phyloP scores from a whole-genome alignment of 331 rosid species.

The Pyracantha coccinea region DNA sequence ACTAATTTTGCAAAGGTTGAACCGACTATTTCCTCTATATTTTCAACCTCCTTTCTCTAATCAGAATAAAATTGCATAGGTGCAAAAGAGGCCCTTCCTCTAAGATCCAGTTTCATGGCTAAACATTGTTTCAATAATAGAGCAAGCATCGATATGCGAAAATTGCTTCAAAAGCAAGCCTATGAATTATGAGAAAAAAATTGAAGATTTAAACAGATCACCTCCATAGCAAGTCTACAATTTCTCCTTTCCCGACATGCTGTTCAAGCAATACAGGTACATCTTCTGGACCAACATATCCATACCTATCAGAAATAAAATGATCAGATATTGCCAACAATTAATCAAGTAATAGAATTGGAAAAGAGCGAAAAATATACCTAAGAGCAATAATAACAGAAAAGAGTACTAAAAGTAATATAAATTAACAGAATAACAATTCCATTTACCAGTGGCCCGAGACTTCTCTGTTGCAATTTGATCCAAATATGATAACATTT shows the following conservation, averaged over 20 bases:
- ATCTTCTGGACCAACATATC: slow-evolving; percentile 85
- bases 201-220: slow-evolving; percentile 10
- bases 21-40: not conserved
- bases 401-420: not conserved
- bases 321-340: not conserved
- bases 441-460: slow-evolving; percentile 79
- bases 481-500: slow-evolving; percentile 68
- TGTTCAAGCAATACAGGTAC: slow-evolving; percentile 69
- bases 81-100: not conserved
- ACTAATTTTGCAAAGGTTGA: not conserved
- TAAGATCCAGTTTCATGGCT: not conserved
- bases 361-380: not conserved
- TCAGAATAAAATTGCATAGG: not conserved
- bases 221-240: slow-evolving; percentile 81
- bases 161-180: not conserved
- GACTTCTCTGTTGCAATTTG: slow-evolving; percentile 50
- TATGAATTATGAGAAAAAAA: not conserved
- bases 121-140: not conserved
- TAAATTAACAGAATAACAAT: not conserved
- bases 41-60: not conserved
- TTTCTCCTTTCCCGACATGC: slow-evolving; percentile 71
- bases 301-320: slow-evolving; percentile 50
- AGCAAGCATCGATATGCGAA: not conserved
- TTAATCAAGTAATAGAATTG: slow-evolving; percentile 2
- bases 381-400: not conserved